Conservation (phyloP, 768 basidiomycete genomes). For the Tylopilus rubrobrunneus region DNA sequence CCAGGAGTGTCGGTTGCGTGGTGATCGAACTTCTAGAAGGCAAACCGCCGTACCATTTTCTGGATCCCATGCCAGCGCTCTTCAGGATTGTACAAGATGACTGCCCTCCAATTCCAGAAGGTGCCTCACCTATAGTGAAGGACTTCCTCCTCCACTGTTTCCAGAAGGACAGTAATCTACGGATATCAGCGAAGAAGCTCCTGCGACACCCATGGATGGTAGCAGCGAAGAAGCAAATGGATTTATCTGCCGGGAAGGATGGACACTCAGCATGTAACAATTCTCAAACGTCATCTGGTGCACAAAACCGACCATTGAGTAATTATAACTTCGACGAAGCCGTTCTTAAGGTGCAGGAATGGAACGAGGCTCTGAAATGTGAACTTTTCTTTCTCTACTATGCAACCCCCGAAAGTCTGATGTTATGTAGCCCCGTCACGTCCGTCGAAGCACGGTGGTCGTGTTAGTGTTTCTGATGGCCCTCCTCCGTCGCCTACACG, state of each 20-base stretch:
- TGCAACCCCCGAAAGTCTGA: constrained; percentile 1
- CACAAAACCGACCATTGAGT: constrained; percentile 48
- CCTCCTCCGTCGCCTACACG: constrained; percentile 45
- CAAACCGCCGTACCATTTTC: constrained; percentile 91
- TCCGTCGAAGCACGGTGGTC: constrained; percentile 62
- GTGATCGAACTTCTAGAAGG: constrained; percentile 90
- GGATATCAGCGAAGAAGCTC: constrained; percentile 91
- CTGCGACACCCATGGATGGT: constrained; percentile 96
- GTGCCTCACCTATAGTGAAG: constrained; percentile 90
- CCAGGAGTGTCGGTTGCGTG: constrained; percentile 89
- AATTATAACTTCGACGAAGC: constrained; percentile 94
- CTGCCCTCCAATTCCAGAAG: constrained; percentile 93
- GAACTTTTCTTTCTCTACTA: constrained; percentile 17
- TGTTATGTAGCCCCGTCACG: constrained; percentile 59
- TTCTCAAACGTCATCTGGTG: constrained; percentile 33
- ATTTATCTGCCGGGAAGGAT: constrained; percentile 30
- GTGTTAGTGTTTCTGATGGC: constrained; percentile 32
- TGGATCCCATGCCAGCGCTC: constrained; percentile 97
- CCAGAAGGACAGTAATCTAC: constrained; percentile 94
- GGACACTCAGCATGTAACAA: constrained; percentile 28
- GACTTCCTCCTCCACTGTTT: constrained; percentile 98
- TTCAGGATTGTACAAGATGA: constrained; percentile 99
- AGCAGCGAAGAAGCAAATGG: constrained; percentile 73
- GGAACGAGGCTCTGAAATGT: constrained; percentile 98
- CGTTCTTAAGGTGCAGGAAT: constrained; percentile 93